Evolutionary conservation across 2,329 filamentous ascomycete genomes (phyloP).

Genomic region (Arthrobotrys sinensis): DNA sequence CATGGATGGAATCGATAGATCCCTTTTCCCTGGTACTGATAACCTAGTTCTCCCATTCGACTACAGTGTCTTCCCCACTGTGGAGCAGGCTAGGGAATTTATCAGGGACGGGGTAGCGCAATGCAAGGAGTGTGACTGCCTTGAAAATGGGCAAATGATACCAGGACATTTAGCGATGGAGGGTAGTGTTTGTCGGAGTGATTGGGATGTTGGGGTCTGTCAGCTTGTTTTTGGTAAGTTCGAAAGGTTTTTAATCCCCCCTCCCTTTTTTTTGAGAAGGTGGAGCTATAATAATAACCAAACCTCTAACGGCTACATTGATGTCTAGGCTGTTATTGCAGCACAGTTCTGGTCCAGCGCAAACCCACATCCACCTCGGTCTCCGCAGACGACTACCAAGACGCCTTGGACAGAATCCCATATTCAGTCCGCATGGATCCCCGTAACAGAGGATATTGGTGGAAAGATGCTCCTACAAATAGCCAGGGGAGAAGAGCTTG

Average conservation of each 20-base stretch:
- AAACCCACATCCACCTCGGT: not conserved
- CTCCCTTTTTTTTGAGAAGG: not conserved
- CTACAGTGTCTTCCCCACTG: not conserved
- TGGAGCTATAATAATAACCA: too few species aligned
- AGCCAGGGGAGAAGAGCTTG: not conserved
- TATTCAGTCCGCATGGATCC: not conserved
- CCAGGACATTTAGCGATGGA: not conserved
- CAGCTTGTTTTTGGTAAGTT: slow-evolving; percentile 3
- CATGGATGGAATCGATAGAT: not conserved
- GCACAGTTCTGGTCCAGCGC: not conserved
- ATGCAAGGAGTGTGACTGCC: not conserved
- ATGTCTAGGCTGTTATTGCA: slow-evolving; percentile 11
- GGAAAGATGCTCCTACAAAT: not conserved
- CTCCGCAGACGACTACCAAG: not conserved
- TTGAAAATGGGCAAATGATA: not conserved
- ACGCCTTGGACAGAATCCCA: not conserved
- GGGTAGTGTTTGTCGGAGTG: not conserved
- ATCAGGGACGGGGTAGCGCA: not conserved
- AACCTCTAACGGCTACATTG: not conserved
- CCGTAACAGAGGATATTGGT: not conserved
- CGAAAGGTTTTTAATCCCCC: too few species aligned
- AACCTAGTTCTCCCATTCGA: not conserved
- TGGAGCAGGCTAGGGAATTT: not conserved
- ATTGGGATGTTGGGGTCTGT: not conserved
- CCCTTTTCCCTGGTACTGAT: not conserved